Conservation (phyloP, 257 asterid species). For the Solanum virginianum region DNA sequence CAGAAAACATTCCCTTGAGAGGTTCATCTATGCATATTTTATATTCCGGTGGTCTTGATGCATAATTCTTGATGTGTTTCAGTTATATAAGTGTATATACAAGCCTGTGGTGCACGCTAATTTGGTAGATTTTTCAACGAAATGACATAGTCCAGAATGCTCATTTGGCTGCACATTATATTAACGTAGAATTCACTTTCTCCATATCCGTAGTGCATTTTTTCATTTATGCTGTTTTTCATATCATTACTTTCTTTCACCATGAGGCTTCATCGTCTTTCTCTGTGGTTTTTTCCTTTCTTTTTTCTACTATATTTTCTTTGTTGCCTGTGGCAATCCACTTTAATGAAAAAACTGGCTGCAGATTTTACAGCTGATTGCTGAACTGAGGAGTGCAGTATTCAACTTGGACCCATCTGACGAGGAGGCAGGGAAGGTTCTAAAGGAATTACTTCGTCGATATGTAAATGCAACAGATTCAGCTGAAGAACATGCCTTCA, state of each 20-base stretch:
- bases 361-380: slow-evolving; percentile 1
- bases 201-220: background rate
- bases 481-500: background rate
- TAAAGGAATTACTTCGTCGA: background rate
- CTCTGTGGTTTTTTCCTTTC: background rate
- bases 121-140: background rate
- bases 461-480: background rate
- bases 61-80: background rate
- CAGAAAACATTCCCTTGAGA: background rate
- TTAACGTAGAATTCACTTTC: background rate
- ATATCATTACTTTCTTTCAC: background rate
- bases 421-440: background rate
- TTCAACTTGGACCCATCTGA: slow-evolving; percentile 1
- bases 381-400: background rate
- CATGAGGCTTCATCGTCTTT: background rate
- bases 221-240: background rate
- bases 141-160: background rate
- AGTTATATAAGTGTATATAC: background rate
- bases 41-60: background rate
- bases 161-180: background rate
- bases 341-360: background rate
- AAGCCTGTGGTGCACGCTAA: background rate
- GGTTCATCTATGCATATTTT: background rate
- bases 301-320: background rate
- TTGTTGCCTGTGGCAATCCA: background rate